Evolutionary conservation across 2,329 filamentous ascomycete species (phyloP).

Genomic region (Epichloe amarillans): DNA sequence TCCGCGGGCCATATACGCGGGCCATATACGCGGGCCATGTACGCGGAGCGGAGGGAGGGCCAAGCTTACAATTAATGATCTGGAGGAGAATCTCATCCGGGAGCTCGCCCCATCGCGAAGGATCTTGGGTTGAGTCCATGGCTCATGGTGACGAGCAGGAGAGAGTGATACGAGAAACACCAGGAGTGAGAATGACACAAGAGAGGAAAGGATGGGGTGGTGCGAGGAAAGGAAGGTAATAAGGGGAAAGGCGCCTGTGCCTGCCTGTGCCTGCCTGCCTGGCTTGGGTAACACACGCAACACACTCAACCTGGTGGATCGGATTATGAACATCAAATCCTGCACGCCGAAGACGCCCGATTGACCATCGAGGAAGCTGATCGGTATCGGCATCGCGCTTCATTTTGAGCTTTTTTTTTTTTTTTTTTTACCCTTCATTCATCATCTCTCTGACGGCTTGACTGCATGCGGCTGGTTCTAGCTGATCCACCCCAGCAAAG

Average conservation of each 20-base stretch:
- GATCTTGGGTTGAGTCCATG: conserved; percentile 15
- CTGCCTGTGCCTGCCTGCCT: background rate
- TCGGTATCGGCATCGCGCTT: background rate
- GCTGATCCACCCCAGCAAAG: background rate
- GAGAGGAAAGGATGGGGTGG: too few relatives aligned
- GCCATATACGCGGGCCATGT: background rate
- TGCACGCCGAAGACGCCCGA: too few relatives aligned
- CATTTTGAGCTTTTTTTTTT: too few relatives aligned
- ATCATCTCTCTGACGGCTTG: background rate
- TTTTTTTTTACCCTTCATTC: too few relatives aligned
- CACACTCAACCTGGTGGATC: background rate
- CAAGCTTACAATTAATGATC: conserved; percentile 44
- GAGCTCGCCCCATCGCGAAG: conserved; percentile 32
- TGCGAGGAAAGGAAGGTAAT: background rate
- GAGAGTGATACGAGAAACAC: background rate
- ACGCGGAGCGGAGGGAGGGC: background rate
- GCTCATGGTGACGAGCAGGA: conserved; percentile 10
- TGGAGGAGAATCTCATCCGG: conserved; percentile 52
- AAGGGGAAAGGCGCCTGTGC: background rate
- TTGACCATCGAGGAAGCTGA: too few relatives aligned
- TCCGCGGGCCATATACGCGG: background rate
- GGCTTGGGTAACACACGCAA: background rate
- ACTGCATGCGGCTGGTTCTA: background rate
- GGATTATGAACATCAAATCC: background rate
- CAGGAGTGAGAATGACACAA: background rate